A percentile compares a stretch with the other conserved stretches of the same genome.
Conservation (phyloP, 2,329 filamentous ascomycete genomes). For the Tolypocladium nubicola region DNA sequence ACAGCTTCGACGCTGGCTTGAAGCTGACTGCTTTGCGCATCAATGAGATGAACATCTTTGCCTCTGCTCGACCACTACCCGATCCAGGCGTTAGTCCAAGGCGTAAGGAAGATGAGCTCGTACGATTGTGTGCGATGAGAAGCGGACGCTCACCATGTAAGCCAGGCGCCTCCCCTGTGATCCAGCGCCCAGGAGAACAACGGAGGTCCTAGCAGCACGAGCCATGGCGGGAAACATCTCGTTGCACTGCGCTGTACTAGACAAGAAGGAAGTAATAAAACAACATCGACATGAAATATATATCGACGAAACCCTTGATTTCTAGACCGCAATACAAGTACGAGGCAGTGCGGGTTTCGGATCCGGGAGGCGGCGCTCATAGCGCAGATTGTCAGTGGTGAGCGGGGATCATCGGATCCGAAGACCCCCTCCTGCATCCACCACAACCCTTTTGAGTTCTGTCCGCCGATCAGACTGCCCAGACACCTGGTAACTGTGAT, state of each 20-base stretch:
- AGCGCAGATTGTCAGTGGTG: not conserved
- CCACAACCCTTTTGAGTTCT: too few species aligned
- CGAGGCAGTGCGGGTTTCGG: not conserved
- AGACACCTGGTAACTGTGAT: too few species aligned
- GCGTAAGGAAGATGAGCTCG: not conserved
- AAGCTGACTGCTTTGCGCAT: conserved; percentile 14
- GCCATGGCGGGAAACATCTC: not conserved
- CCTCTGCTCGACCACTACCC: conserved; percentile 17
- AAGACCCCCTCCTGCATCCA: not conserved
- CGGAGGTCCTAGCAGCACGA: conserved; percentile 5
- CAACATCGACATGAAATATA: not conserved
- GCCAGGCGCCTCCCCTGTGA: conserved; percentile 19
- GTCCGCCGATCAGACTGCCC: too few species aligned
- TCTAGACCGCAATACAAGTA: not conserved
- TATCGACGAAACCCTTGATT: not conserved
- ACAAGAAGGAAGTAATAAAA: not conserved
- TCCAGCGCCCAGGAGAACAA: conserved; percentile 17
- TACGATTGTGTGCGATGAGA: not conserved
- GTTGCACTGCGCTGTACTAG: not conserved
- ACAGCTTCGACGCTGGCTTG: conserved; percentile 15
- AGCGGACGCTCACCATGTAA: conserved; percentile 13
- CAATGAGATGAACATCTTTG: conserved; percentile 17
- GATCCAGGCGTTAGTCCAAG: not conserved
- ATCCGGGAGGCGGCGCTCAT: not conserved
- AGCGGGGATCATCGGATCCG: conserved; percentile 1